A percentile compares a stretch with the other conserved stretches of the same genome.
These are phyloP conservation scores for Pontederia crassipes DNA, from an alignment of 176 grass and related monocot genomes.

Conservation along the genomic window DNA sequence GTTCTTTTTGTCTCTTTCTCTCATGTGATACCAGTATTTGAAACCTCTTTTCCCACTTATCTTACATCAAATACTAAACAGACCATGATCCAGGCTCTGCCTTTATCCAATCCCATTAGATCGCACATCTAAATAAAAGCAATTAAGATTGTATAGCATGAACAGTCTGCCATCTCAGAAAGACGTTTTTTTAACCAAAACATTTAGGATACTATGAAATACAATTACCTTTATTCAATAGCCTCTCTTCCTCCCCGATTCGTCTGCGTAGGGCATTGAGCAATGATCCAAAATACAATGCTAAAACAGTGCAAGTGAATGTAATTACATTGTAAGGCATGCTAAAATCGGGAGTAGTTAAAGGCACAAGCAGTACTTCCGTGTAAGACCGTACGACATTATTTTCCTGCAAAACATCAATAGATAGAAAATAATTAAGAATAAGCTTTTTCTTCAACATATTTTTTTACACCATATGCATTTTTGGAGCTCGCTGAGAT, in stretches of 20 bases:
- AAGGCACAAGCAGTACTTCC: slow-evolving; percentile 90
- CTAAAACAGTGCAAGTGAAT: slow-evolving; percentile 89
- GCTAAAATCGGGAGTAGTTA: slow-evolving; percentile 99
- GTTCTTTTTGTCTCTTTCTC: no score
- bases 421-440: background rate
- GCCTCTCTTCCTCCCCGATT: slow-evolving; percentile 72
- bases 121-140: no score
- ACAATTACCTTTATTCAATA: slow-evolving; percentile 47
- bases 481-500: slow-evolving; percentile 3
- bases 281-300: slow-evolving; percentile 88
- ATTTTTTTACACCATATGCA: background rate
- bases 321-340: slow-evolving; percentile 99
- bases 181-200: no score
- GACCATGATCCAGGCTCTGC: no score
- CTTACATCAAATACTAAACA: no score
- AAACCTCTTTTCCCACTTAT: no score
- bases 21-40: no score
- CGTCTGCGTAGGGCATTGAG: slow-evolving; percentile 82
- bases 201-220: no score
- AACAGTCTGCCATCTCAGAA: no score
- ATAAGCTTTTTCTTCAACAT: background rate
- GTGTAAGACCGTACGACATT: slow-evolving; percentile 72
- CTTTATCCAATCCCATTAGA: no score
- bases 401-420: slow-evolving; percentile 48
- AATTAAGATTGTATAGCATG: no score